These are phyloP conservation scores for Angophora floribunda DNA, from an alignment of 345 rosid species.

Conservation along the genomic window DNA sequence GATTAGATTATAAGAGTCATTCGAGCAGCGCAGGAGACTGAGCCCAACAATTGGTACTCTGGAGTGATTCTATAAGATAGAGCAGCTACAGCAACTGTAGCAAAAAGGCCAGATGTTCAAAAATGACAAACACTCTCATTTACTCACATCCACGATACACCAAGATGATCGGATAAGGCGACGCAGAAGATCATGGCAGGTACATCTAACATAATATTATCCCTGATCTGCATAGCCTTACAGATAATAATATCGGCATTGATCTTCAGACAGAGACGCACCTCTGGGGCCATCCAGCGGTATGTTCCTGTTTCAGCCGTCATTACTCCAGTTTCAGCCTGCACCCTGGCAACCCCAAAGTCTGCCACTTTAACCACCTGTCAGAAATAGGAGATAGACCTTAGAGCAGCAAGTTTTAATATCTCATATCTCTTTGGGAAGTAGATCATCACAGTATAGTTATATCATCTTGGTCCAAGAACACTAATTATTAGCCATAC, in stretches of 20 bases:
- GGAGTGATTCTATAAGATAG: not conserved
- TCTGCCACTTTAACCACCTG: constrained; percentile 98
- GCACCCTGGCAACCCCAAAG: constrained; percentile 98
- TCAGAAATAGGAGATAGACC: not conserved
- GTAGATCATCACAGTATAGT: not conserved
- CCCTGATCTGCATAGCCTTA: not conserved
- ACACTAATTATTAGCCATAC: not conserved
- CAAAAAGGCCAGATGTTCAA: not conserved
- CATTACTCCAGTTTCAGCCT: constrained; percentile 86
- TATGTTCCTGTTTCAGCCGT: constrained; percentile 99
- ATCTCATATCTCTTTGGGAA: not conserved
- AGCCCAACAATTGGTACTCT: not conserved
- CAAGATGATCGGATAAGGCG: not conserved
- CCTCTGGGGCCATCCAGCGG: constrained; percentile 99
- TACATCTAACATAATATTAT: not conserved
- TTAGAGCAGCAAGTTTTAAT: not conserved
- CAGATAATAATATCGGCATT: not conserved
- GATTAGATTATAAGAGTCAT: not conserved
- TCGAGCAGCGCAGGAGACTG: not conserved
- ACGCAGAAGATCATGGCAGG: not conserved
- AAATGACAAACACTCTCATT: not conserved
- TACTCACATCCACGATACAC: not conserved
- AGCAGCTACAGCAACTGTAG: not conserved
- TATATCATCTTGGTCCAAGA: not conserved
- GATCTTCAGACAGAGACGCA: constrained; percentile 11